Evolutionary conservation across 371 early-diverging fungal genomes (phyloP).

Genomic region (Rhizomucor miehei): DNA sequence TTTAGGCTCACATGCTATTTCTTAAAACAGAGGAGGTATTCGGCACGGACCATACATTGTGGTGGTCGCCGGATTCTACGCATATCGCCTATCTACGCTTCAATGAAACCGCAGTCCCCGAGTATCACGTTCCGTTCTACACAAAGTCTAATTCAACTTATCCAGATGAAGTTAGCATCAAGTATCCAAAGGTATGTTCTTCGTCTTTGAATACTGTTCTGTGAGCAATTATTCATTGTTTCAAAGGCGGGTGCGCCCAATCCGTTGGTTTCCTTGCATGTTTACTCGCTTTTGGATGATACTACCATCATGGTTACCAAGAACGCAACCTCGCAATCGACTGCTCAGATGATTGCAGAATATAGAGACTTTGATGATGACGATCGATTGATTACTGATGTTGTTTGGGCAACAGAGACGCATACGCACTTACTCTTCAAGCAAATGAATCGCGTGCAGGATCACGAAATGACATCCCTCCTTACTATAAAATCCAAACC

Average conservation of each 20-base stretch:
- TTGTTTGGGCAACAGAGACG: slow-evolving; percentile 74
- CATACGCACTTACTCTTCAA: slow-evolving; percentile 71
- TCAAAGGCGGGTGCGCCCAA: slow-evolving; percentile 76
- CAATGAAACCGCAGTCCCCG: slow-evolving; percentile 83
- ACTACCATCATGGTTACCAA: slow-evolving; percentile 33
- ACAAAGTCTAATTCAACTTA: slow-evolving; percentile 56
- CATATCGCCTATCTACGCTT: slow-evolving; percentile 83
- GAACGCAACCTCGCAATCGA: slow-evolving; percentile 17
- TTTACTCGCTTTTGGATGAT: slow-evolving; percentile 44
- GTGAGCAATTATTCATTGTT: not conserved
- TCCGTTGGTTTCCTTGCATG: slow-evolving; percentile 75
- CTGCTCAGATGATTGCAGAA: slow-evolving; percentile 9
- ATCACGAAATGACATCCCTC: slow-evolving; percentile 66
- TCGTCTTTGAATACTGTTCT: no score
- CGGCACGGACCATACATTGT: slow-evolving; percentile 62
- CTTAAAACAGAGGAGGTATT: slow-evolving; percentile 78
- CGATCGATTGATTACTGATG: slow-evolving; percentile 78
- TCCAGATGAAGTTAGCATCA: slow-evolving; percentile 69
- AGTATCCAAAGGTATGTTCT: slow-evolving; percentile 84
- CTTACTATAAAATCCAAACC: slow-evolving; percentile 24
- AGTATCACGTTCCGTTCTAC: slow-evolving; percentile 71
- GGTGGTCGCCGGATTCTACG: slow-evolving; percentile 90
- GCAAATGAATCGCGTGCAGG: slow-evolving; percentile 89
- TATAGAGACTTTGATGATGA: slow-evolving; percentile 53
- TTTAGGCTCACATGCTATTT: not conserved